Base-by-base conservation (phyloP, 495 filamentous ascomycete species). In the Acidomyces sp. region DNA sequence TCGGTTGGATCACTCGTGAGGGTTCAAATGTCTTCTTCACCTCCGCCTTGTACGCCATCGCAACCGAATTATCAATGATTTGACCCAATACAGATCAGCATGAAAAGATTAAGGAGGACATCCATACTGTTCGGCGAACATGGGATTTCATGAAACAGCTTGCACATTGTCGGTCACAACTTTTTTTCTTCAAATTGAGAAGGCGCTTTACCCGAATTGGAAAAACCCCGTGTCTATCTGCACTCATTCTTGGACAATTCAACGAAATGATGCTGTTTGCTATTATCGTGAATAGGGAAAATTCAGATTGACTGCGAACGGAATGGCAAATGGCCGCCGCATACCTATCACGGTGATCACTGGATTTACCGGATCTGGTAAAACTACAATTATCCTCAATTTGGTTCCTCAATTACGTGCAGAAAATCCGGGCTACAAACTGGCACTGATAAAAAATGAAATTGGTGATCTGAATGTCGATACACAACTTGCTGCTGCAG, bases 371-470 rank as follows among this genome's bases (percentile, higher is more conserved):
- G 90, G 88, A 47, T 85, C 84, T 6, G 88, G 87, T 34, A 95
- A 95, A 63, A 94, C 88, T 2, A 93, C 90, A 6, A 69, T 94
- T 28, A 80, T 94, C 46, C 75, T 94, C 27, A 83, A 87, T 60
- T 77, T 94, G 26, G 65, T 93, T 56, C 84, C 85, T 0, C 86
- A 94, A 63, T 77, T 94, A 3, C 83, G 75, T 17, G 57, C 63
- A 6, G 9, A 23, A 10, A 46, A 45, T 24, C 46, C 46, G 2
- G 59, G 56, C 46, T 95, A 95, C 72, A 75, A 74, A 3, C 75
- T 97, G 37, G 88, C 87, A n/a, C 75, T 97, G 16, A 69, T 97
- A 16, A 97, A 97, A 61, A 97, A 97, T 61, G 90, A 97, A 63
- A 94, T 93, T 59, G 90, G 90, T 54, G 87, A 96, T 59, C 60